Evolutionary conservation across 306 rosid genomes (phyloP).

Genomic region (Psophocarpus tetragonolobus): DNA sequence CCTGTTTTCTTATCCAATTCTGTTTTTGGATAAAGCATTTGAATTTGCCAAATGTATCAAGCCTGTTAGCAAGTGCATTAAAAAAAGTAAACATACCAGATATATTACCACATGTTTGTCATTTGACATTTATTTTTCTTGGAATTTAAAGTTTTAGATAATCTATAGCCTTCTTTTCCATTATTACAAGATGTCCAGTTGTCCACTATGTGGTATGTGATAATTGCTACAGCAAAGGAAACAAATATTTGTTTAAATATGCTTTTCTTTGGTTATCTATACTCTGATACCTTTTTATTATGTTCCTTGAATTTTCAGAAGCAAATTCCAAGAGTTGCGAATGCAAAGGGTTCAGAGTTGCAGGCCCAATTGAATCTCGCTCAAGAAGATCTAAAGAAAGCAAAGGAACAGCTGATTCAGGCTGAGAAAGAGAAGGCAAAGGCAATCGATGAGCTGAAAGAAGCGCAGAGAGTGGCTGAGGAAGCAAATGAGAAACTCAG

Average conservation of each 20-base stretch:
- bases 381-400: constrained; percentile 89
- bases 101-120: neutral
- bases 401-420: constrained; percentile 70
- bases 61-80: neutral
- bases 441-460: constrained; percentile 72
- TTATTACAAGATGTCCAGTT: neutral
- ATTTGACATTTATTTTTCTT: neutral
- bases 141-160: constrained; percentile 7
- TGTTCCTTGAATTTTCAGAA: constrained; percentile 55
- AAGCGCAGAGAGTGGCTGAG: constrained; percentile 73
- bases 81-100: neutral
- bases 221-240: neutral
- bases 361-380: constrained; percentile 66
- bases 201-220: constrained; percentile 8
- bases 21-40: constrained; percentile 11
- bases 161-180: neutral
- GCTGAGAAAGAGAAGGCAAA: constrained; percentile 80
- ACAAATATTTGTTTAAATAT: neutral
- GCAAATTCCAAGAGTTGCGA: constrained; percentile 54
- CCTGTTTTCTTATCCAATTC: neutral
- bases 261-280: neutral
- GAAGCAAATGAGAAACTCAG: constrained; percentile 82
- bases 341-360: constrained; percentile 71
- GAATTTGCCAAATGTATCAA: neutral
- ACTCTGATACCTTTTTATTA: constrained; percentile 32